Evolutionary conservation across 2,329 filamentous ascomycete genomes (phyloP).

Genomic region (Ilyonectria destructans): DNA sequence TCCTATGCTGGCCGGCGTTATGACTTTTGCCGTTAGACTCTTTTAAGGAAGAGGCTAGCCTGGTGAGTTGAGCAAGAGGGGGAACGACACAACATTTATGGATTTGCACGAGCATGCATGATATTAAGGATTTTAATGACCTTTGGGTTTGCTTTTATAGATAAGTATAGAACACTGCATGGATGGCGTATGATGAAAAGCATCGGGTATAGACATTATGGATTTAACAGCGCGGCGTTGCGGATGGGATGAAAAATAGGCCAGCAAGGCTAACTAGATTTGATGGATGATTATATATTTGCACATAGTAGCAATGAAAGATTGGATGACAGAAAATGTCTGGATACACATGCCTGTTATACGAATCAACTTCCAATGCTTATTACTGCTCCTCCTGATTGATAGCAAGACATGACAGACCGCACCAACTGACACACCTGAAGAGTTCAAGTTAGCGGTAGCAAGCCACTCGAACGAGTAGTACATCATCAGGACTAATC

Average conservation of each 20-base stretch:
- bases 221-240: constrained; percentile 24
- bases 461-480: not conserved
- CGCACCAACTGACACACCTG: no score
- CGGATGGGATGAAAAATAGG: constrained; percentile 1
- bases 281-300: constrained; percentile 2
- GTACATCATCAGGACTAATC: not conserved
- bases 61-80: constrained; percentile 31
- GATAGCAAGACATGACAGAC: not conserved
- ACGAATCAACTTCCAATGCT: not conserved
- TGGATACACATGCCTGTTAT: constrained; percentile 3
- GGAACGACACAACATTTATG: constrained; percentile 14
- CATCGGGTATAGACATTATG: not conserved
- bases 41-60: constrained; percentile 33
- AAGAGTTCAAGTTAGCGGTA: not conserved
- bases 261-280: constrained; percentile 5
- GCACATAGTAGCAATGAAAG: not conserved
- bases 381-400: not conserved
- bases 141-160: constrained; percentile 5
- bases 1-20: constrained; percentile 48
- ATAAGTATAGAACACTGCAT: constrained; percentile 15
- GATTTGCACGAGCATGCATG: constrained; percentile 13
- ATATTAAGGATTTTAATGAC: constrained; percentile 2
- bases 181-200: constrained; percentile 12
- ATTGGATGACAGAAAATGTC: not conserved
- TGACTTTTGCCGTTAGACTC: constrained; percentile 45